These are phyloP conservation scores for Globisporangium radiosum DNA, from an alignment of 352 stramenopile genomes.

Conservation along the genomic window DNA sequence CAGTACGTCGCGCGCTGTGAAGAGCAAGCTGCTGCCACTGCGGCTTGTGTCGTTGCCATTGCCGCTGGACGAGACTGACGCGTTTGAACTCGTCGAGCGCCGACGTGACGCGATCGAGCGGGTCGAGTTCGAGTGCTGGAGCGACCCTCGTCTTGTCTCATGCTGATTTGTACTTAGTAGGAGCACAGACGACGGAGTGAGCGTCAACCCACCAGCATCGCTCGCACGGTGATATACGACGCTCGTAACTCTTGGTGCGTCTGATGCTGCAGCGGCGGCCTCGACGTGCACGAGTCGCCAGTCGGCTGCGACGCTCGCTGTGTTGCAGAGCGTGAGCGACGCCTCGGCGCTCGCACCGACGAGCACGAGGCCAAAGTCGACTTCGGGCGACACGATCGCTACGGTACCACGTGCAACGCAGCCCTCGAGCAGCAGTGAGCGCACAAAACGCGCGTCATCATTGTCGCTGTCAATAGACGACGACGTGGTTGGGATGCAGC, in stretches of 20 bases:
- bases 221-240: not conserved
- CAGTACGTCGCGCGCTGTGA: constrained; percentile 34
- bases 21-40: constrained; percentile 20
- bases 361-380: constrained; percentile 74
- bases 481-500: constrained; percentile 16
- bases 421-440: constrained; percentile 52
- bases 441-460: constrained; percentile 17
- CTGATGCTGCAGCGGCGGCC: not conserved
- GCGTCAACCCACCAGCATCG: not conserved
- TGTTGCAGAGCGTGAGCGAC: constrained; percentile 26
- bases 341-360: constrained; percentile 41
- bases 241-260: not conserved
- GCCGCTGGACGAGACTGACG: constrained; percentile 14
- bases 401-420: constrained; percentile 31
- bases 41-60: constrained; percentile 29
- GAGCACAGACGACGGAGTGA: not conserved
- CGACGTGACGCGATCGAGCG: constrained; percentile 42
- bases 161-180: too few relatives aligned
- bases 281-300: constrained; percentile 52
- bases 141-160: constrained; percentile 3
- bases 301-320: constrained; percentile 15
- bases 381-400: constrained; percentile 34
- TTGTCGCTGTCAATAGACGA: not conserved
- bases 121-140: constrained; percentile 37
- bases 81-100: constrained; percentile 18